Evolutionary conservation across 2,329 filamentous ascomycete species (phyloP).

Genomic region (Zarea fungicola): DNA sequence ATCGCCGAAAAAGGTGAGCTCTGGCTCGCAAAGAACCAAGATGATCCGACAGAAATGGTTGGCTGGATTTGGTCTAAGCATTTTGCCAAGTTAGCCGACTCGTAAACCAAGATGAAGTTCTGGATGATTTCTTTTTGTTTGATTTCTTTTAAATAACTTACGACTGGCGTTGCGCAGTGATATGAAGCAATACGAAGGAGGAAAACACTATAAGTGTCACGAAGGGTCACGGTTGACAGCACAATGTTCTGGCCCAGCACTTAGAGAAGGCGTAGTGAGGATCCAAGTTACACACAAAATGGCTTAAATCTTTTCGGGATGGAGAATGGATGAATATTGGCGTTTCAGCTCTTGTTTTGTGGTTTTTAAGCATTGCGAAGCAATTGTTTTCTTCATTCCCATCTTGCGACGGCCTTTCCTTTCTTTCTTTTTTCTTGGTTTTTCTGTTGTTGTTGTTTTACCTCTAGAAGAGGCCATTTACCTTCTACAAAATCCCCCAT

Average conservation of each 20-base stretch:
- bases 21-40: constrained; percentile 96
- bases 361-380: constrained; percentile 9
- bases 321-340: constrained; percentile 10
- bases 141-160: not conserved
- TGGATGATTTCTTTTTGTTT: not conserved
- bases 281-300: not conserved
- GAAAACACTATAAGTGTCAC: not conserved
- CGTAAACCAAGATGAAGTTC: constrained; percentile 22
- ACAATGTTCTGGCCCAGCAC: constrained; percentile 5
- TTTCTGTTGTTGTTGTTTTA: not conserved
- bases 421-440: too few relatives aligned
- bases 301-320: not conserved
- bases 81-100: constrained; percentile 66
- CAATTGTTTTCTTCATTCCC: not conserved
- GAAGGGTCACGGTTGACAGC: constrained; percentile 5
- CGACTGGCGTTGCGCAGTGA: constrained; percentile 5
- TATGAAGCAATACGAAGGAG: not conserved
- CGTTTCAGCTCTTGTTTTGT: constrained; percentile 11
- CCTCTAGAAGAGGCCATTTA: not conserved
- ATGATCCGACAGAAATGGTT: constrained; percentile 71
- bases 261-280: not conserved
- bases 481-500: not conserved
- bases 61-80: constrained; percentile 99
- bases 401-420: not conserved
- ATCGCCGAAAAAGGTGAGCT: constrained; percentile 95